Evolutionary conservation across 352 stramenopile genomes (phyloP), one percentile per base, ranked within the genome.

Genomic region (Peronosclerospora sorghi): DNA sequence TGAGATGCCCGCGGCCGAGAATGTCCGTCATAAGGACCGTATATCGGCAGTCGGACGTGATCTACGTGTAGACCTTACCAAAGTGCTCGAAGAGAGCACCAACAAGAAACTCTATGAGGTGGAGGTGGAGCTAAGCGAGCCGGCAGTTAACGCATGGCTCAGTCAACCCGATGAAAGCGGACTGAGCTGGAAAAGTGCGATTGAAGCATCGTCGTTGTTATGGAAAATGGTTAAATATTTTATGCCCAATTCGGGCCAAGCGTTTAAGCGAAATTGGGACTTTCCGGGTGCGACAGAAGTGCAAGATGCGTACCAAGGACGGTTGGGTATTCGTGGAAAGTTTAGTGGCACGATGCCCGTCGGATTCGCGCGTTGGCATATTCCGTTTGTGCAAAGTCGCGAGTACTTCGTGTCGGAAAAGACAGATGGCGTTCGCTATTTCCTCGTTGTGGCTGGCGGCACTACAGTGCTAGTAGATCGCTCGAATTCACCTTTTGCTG

Each of bases 381-480:
- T 96, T 37, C 75, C 80, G 26, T 48, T 84, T n/a, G 76, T 93
- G 30, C 76, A 84, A 52, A 68, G 73, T 29, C 62, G 69, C 30
- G 81, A 89, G 47, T 96, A 96, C 51, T 92, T 76, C 50, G 72
- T 93, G 8, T 90, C 82, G 8, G 85, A 96, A 57, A 96, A 96
- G 65, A 96, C 85, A 5, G 85, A 96, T 48, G 85, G 83, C 18
- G 82, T 96, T 44, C 78, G 85, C 21, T 96, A 95, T 37, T 93
- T 96, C 36, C 66, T 96, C 10, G 77, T 96, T 35, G 74, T 90
- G 32, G 72, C 82, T 0, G 73, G 63, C 29, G 73, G 66, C 28
- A 78, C 58, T 1, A 67, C 75, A 0, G 75, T 83, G 35, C 52
- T 93, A 1, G 64, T 93, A 19, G 80, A 93, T 51, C 66, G 80